Evolutionary conservation across 257 asterid genomes (phyloP), one percentile per base, ranked within the genome.

Genomic region (Solanum medicagineum): DNA sequence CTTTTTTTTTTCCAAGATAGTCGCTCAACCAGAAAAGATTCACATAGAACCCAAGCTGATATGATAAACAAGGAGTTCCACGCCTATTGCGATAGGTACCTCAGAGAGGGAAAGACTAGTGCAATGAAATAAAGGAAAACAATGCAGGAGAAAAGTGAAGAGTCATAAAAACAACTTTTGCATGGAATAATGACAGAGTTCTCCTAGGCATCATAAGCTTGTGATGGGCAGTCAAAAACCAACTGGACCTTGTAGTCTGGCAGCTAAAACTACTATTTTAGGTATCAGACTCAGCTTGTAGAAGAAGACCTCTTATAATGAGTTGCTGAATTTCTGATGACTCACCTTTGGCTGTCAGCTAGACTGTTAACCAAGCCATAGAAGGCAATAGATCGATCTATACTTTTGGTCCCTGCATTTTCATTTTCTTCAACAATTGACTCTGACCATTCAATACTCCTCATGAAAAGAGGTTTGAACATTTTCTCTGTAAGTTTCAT

Each of bases 371-470:
- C 97, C 91, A 97, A 88, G 83, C 90, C 90, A 87, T 87, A 97
- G 94, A 95, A 95, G 68, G 99, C 90, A 89, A 97, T 93, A 54
- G 91, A 90, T 82, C 99, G 94, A 83, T 87, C 88, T 82, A 85
- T 81, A 81, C 86, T 88, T 84, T 90, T 90, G 83, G 86, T 90
- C 53, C 87, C 85, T 40, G 45, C 53, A 59, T 29, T 65, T 81
- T 87, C 93, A 84, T 83, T 87, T 84, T 88, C 92, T 85, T 90
- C 95, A 53, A 68, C 84, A 84, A 86, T 85, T n/a, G 93, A 87
- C 68, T 90, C 93, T 73, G 97, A 93, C 99, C 99, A 95, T 84
- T 97, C 99, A 86, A 97, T 90, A 80, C 97, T 94, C 93, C 91
- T 92, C 87, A 92, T 86, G 81, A 97, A 93, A 69, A 94, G 97